Conservation (phyloP, 345 rosid species). For the Trapa bicornis region DNA sequence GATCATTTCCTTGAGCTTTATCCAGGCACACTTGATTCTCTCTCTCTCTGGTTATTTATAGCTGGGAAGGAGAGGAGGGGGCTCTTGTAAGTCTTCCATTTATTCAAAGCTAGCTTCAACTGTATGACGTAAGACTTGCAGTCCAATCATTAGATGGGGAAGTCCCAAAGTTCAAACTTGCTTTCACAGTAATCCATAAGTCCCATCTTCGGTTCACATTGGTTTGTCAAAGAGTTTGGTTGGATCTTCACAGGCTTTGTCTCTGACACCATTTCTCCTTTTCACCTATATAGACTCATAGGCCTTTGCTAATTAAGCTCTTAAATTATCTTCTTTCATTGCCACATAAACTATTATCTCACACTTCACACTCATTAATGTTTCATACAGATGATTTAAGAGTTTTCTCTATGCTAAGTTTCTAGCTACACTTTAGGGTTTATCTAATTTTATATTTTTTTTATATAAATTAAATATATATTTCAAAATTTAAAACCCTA, state of each 20-base stretch:
- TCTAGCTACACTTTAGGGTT: too few relatives aligned
- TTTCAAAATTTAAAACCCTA: too few relatives aligned
- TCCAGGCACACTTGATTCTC: not conserved
- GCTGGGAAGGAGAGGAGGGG: constrained; percentile 10
- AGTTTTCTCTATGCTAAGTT: too few relatives aligned
- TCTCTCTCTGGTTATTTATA: constrained; percentile 22
- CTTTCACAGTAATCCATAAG: too few relatives aligned
- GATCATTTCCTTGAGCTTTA: not conserved
- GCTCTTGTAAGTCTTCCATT: constrained; percentile 1
- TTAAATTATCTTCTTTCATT: too few relatives aligned
- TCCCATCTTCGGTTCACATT: not conserved
- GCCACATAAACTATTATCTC: too few relatives aligned
- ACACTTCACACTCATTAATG: too few relatives aligned
- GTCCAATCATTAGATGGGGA: not conserved
- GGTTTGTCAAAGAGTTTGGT: not conserved
- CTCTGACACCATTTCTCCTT: not conserved
- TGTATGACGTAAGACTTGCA: not conserved
- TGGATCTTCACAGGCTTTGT: not conserved
- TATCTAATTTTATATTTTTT: too few relatives aligned
- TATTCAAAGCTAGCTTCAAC: not conserved
- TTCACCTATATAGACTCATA: not conserved
- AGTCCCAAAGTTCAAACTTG: too few relatives aligned
- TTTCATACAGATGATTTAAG: too few relatives aligned
- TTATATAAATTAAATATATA: too few relatives aligned
- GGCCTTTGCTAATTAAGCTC: too few relatives aligned